Conservation (phyloP, 2,329 filamentous ascomycete genomes). For the Aureobasidium musti region DNA sequence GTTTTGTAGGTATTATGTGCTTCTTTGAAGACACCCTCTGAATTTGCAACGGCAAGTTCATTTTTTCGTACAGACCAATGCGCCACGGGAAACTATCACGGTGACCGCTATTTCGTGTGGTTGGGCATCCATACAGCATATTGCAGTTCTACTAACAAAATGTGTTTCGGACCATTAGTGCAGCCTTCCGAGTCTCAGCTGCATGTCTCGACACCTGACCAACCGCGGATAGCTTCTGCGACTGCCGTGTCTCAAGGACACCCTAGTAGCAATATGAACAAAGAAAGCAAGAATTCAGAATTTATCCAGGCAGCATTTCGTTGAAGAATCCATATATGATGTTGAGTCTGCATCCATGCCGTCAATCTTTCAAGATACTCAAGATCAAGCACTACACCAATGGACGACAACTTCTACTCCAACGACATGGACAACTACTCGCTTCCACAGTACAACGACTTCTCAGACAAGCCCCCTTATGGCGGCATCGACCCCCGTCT, state of each 20-base stretch:
- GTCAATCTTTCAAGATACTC: neutral
- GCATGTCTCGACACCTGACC: conserved; percentile 21
- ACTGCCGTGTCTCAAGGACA: conserved; percentile 5
- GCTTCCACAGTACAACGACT: neutral
- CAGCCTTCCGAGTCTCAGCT: conserved; percentile 25
- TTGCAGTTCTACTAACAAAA: neutral
- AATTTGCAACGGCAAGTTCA: too few species aligned
- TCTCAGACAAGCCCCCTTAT: neutral
- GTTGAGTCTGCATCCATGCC: neutral
- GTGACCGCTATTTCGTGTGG: neutral
- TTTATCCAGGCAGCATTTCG: neutral
- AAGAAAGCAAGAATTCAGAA: neutral
- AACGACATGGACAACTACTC: conserved; percentile 13
- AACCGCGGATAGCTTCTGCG: neutral
- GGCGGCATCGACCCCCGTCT: conserved; percentile 12
- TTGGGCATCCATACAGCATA: neutral
- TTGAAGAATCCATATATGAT: neutral
- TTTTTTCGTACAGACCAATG: too few species aligned
- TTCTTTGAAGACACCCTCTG: too few species aligned
- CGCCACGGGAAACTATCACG: neutral
- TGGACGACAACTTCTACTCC: conserved; percentile 5
- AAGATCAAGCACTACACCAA: neutral
- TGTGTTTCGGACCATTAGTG: neutral
- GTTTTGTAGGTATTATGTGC: too few species aligned
- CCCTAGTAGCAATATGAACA: conserved; percentile 12